phyloP scores from a whole-genome alignment of 2,329 filamentous ascomycete species.

The Dactylellina drechsleri region DNA sequence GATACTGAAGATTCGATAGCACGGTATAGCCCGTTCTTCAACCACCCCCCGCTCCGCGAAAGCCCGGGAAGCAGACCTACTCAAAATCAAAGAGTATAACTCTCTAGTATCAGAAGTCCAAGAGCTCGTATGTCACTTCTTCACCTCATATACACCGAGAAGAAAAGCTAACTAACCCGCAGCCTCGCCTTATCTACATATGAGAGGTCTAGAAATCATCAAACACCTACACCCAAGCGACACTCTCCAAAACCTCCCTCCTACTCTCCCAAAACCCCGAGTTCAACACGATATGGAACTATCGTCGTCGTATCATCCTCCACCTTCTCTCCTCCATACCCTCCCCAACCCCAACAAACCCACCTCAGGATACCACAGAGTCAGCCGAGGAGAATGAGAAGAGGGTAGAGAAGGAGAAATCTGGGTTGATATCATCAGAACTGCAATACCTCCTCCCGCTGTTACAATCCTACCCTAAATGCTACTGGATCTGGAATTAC shows the following conservation, averaged over 20 bases:
- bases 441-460: conserved; percentile 84
- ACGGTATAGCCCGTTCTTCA: conserved; percentile 80
- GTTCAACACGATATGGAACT: conserved; percentile 92
- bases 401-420: conserved; percentile 48
- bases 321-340: conserved; percentile 68
- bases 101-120: conserved; percentile 75
- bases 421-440: conserved; percentile 72
- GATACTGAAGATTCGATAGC: conserved; percentile 66
- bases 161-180: conserved; percentile 49
- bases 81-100: conserved; percentile 80
- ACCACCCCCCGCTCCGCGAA: conserved; percentile 67
- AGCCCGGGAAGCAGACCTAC: conserved; percentile 75
- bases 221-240: conserved; percentile 63
- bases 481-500: conserved; percentile 99
- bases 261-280: conserved; percentile 82
- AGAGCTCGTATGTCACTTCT: conserved; percentile 67
- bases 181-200: neutral
- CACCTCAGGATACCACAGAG: neutral
- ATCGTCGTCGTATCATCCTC: conserved; percentile 77
- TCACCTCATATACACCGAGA: neutral
- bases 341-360: conserved; percentile 59
- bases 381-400: too few relatives aligned
- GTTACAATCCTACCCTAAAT: conserved; percentile 87
- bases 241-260: conserved; percentile 74
- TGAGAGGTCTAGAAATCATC: conserved; percentile 23